Percentiles rank a stretch among this genome's conserved stretches.
These are phyloP conservation scores for Gymnopus androsaceus DNA, from an alignment of 1,284 basidiomycete genomes.

Conservation along the genomic window DNA sequence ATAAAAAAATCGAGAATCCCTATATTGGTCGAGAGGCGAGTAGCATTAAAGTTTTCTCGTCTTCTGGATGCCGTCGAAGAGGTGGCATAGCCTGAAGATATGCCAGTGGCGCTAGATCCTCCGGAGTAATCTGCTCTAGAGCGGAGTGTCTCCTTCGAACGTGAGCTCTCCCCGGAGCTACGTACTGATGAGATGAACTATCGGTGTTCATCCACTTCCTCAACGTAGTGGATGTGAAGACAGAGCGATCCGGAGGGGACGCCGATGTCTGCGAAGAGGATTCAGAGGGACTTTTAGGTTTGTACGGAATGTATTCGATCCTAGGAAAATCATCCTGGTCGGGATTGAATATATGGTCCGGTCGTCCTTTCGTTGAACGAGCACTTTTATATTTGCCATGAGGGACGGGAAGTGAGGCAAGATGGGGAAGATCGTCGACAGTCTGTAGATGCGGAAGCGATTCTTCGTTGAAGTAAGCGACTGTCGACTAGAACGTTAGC, in stretches of 20 bases:
- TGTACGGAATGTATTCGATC: constrained; percentile 45
- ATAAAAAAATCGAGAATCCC: background rate
- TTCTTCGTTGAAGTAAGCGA: constrained; percentile 76
- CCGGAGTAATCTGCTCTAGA: constrained; percentile 31
- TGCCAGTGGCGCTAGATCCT: constrained; percentile 52
- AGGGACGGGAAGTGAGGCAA: constrained; percentile 61
- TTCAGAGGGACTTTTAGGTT: constrained; percentile 28
- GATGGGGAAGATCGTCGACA: constrained; percentile 62
- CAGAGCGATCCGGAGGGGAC: constrained; percentile 23
- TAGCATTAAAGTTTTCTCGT: constrained; percentile 56
- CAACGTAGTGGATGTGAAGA: constrained; percentile 20
- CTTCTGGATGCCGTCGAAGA: constrained; percentile 52
- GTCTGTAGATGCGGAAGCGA: constrained; percentile 58
- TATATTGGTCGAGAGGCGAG: constrained; percentile 29
- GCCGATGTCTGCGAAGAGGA: constrained; percentile 20
- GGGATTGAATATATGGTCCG: constrained; percentile 48
- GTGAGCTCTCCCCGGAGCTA: background rate
- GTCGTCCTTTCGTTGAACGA: constrained; percentile 57
- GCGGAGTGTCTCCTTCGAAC: constrained; percentile 32
- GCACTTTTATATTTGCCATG: constrained; percentile 69
- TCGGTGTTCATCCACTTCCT: constrained; percentile 16
- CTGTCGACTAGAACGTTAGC: constrained; percentile 35
- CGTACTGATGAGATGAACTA: constrained; percentile 6
- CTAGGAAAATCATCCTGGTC: constrained; percentile 26
- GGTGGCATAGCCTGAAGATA: constrained; percentile 51